Conservation (phyloP, 495 filamentous ascomycete genomes). For the Cudoniella acicularis region DNA sequence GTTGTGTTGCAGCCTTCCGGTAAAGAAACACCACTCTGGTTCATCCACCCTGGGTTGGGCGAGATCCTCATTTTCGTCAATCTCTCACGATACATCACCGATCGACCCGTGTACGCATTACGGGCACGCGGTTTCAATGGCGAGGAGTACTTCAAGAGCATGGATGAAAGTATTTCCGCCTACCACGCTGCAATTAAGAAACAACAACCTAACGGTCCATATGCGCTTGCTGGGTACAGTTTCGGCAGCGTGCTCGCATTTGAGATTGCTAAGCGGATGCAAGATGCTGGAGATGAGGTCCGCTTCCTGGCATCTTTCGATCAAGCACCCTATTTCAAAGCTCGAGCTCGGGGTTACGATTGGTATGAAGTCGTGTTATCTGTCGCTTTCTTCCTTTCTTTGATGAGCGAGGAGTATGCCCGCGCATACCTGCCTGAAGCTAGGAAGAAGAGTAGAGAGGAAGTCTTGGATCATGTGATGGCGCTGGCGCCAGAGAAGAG, state of each 20-base stretch:
- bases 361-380: slow-evolving; percentile 45
- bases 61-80: slow-evolving; percentile 55
- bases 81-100: slow-evolving; percentile 40
- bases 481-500: slow-evolving; percentile 26
- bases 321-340: slow-evolving; percentile 51
- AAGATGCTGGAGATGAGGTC: slow-evolving; percentile 28
- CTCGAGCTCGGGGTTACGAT: slow-evolving; percentile 44
- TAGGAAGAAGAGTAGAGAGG: slow-evolving; percentile 11
- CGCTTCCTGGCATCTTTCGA: slow-evolving; percentile 36
- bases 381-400: slow-evolving; percentile 44
- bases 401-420: slow-evolving; percentile 38
- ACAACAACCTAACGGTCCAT: slow-evolving; percentile 49
- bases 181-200: slow-evolving; percentile 43
- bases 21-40: slow-evolving; percentile 48
- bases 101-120: slow-evolving; percentile 52
- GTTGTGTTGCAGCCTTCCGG: slow-evolving; percentile 34
- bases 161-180: slow-evolving; percentile 23
- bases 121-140: slow-evolving; percentile 42
- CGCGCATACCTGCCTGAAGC: slow-evolving; percentile 21
- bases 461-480: slow-evolving; percentile 30
- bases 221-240: slow-evolving; percentile 54
- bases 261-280: slow-evolving; percentile 47
- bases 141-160: slow-evolving; percentile 8
- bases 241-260: slow-evolving; percentile 53
- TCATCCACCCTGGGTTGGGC: slow-evolving; percentile 55